Base-by-base conservation (phyloP, 1,284 basidiomycete genomes). In the Puccinia horiana region DNA sequence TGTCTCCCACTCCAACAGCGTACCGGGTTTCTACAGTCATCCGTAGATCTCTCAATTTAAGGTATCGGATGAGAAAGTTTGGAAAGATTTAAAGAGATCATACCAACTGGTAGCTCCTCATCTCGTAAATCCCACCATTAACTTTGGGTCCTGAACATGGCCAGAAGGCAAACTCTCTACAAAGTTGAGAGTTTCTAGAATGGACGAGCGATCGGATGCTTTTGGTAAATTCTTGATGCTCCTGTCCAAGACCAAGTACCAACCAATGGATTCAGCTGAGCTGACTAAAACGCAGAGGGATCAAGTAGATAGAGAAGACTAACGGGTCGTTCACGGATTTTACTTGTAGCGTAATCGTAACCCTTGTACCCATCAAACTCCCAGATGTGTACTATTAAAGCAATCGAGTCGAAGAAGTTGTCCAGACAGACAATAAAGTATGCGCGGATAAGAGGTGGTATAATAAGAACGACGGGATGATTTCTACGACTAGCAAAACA, bases 81-180 rank as follows among this genome's bases (percentile, higher is more conserved):
- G 26, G 16, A 35, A 37, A 52, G 40, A 8, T 35, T 3, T n/a
- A 40, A 9, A 23, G 44, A 52, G 29, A n/a, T 35, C 40, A 58
- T 40, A 84, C 84, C 49, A 90, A 86, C 73, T 88, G 84, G 88
- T 98, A 98, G 65, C 91, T 92, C 84, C 95, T 90, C 86, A 98
- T 88, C 88, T 98, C 95, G 86, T 96, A 98, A 74, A 98, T 89
- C 9, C 95, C 95, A 23, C 95, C 95, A 85, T 93, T 90, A 29
- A 91, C 89, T 84, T 90, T 92, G 1, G 94, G 94, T 42, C 95
- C 94, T 20, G 93, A 91, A 2, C 94, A 94, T 1, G 94, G 94
- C 87, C 95, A 92, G 88, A 97, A 96, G 0, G 93, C 93, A 88
- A 98, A 98, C 87, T 98, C 96, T 86, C 95, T 94, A 84, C 92